phyloP scores from a whole-genome alignment of 2,329 filamentous ascomycete species.

The Pseudocercospora macadamiae region DNA sequence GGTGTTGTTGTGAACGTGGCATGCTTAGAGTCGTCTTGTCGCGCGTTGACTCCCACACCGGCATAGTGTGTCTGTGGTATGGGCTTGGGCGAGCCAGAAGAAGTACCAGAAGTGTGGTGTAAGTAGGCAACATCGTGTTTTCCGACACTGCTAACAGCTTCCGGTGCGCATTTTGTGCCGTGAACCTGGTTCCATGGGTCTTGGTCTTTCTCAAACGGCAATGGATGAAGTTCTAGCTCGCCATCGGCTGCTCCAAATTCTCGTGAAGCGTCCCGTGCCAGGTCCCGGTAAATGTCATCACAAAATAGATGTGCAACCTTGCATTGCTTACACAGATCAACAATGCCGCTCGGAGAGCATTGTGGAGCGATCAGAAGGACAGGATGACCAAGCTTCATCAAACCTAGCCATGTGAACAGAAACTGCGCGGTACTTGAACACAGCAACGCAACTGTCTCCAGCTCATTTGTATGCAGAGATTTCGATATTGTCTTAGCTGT shows the following conservation, averaged over 20 bases:
- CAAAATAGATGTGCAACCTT: constrained; percentile 50
- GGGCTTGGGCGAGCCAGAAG: constrained; percentile 64
- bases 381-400: constrained; percentile 59
- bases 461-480: constrained; percentile 15
- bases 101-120: constrained; percentile 68
- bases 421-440: constrained; percentile 62
- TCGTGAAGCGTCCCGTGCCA: constrained; percentile 37
- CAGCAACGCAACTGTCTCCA: constrained; percentile 55
- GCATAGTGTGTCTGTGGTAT: constrained; percentile 62
- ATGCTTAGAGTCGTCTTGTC: constrained; percentile 42
- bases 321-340: constrained; percentile 56
- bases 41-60: constrained; percentile 59
- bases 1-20: constrained; percentile 68
- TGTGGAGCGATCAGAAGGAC: constrained; percentile 62
- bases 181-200: too few relatives aligned
- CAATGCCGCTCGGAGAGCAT: constrained; percentile 51
- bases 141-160: too few relatives aligned
- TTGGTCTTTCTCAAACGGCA: too few relatives aligned
- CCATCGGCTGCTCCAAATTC: too few relatives aligned
- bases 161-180: too few relatives aligned
- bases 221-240: neutral
- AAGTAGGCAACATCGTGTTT: constrained; percentile 57
- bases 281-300: constrained; percentile 45
- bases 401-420: constrained; percentile 61
- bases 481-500: constrained; percentile 41